Percentiles rank a stretch among this genome's conserved stretches.
phyloP scores from a whole-genome alignment of 2,329 filamentous ascomycete species.

The Fusarium sp. region DNA sequence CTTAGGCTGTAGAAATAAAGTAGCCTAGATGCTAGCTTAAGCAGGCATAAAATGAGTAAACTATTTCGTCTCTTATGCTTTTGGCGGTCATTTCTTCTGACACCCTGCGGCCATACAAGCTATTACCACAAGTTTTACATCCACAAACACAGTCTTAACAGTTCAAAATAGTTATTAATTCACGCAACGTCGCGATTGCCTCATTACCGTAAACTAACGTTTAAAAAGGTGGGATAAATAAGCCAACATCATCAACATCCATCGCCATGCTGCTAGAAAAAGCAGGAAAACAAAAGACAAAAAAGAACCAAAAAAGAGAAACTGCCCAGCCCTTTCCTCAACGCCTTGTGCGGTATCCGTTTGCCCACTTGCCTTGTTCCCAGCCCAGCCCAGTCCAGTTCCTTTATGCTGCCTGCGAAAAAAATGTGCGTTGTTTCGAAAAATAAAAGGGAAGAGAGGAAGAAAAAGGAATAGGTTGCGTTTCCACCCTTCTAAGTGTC shows the following conservation, averaged over 20 bases:
- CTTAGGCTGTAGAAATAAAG: no score
- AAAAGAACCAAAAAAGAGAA: slow-evolving; percentile 34
- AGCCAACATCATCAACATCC: slow-evolving; percentile 47
- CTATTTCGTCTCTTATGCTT: no score
- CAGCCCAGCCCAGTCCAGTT: slow-evolving; percentile 40
- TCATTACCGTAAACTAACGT: slow-evolving; percentile 27
- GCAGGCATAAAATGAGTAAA: no score
- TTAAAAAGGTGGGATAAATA: slow-evolving; percentile 28
- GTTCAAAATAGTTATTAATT: slow-evolving; percentile 17
- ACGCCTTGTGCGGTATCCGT: slow-evolving; percentile 47
- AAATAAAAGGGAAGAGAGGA: slow-evolving; percentile 7
- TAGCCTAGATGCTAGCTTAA: no score
- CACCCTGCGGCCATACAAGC: no score
- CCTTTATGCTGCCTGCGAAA: slow-evolving; percentile 38
- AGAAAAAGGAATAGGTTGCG: slow-evolving; percentile 8
- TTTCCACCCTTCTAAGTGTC: slow-evolving; percentile 18
- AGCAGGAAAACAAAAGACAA: background rate
- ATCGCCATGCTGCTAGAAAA: slow-evolving; percentile 49
- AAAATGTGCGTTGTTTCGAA: slow-evolving; percentile 32
- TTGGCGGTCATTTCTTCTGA: no score
- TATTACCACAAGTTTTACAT: no score
- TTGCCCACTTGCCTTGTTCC: slow-evolving; percentile 33
- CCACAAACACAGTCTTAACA: no score
- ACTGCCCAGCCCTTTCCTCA: slow-evolving; percentile 46
- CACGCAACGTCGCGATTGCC: slow-evolving; percentile 10